These are phyloP conservation scores for Senecio squalidus DNA, from an alignment of 140 eudicot genomes.

Conservation along the genomic window DNA sequence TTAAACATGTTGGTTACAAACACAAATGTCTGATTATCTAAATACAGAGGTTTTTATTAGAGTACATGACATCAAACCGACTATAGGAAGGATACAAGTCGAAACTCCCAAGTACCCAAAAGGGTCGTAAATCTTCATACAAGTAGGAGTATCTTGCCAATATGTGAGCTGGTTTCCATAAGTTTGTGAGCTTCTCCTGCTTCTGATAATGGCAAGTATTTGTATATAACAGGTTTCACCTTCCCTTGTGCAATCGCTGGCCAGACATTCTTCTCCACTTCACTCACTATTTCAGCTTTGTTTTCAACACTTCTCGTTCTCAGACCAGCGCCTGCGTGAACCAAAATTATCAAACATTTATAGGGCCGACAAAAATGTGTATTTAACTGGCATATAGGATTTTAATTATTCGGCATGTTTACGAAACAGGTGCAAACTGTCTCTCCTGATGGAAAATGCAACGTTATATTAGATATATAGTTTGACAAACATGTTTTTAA, in stretches of 20 bases:
- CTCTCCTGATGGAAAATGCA: too few species aligned
- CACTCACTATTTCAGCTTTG: conserved; percentile 73
- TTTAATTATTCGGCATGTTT: too few species aligned
- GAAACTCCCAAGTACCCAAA: neutral
- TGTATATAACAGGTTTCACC: conserved; percentile 59
- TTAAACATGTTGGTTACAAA: too few species aligned
- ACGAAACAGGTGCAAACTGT: too few species aligned
- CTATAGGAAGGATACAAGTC: neutral
- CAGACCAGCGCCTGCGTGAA: conserved; percentile 73
- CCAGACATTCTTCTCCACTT: conserved; percentile 86
- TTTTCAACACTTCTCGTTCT: conserved; percentile 62
- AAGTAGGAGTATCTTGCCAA: conserved; percentile 62
- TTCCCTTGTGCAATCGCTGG: conserved; percentile 61
- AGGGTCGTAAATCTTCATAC: conserved; percentile 18
- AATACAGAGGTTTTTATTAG: too few species aligned
- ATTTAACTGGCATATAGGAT: too few species aligned
- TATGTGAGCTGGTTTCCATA: conserved; percentile 75
- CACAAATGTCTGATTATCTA: too few species aligned
- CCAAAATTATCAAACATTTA: conserved; percentile 5
- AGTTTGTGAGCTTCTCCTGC: conserved; percentile 73
- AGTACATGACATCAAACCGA: neutral
- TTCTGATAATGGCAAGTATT: conserved; percentile 47
- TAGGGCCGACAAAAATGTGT: too few species aligned
- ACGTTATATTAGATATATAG: neutral
- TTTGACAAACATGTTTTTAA: neutral